phyloP scores from a whole-genome alignment of 768 basidiomycete genomes.

The Rhizopogon sp. region DNA sequence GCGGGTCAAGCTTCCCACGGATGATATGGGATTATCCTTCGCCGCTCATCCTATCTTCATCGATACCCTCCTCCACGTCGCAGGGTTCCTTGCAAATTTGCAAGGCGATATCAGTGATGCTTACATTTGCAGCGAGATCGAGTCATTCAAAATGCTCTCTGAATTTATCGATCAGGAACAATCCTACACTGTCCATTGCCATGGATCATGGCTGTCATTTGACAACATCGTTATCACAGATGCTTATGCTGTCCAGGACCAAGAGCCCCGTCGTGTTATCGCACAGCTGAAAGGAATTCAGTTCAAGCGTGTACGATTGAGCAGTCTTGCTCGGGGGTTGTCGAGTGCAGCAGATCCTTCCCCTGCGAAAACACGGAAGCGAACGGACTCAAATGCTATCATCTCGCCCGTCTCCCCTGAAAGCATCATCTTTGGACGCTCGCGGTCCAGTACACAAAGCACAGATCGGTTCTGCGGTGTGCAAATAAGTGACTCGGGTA shows the following conservation, averaged over 20 bases:
- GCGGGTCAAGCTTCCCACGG: conserved; percentile 35
- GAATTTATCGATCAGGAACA: conserved; percentile 34
- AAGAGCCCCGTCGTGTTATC: conserved; percentile 37
- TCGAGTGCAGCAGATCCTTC: conserved; percentile 24
- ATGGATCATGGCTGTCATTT: conserved; percentile 36
- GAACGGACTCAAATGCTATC: conserved; percentile 25
- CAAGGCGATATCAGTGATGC: conserved; percentile 45
- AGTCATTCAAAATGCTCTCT: conserved; percentile 42
- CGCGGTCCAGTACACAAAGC: conserved; percentile 21
- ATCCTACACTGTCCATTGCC: conserved; percentile 50
- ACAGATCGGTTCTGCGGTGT: conserved; percentile 5
- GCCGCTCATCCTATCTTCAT: conserved; percentile 53
- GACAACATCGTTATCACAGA: conserved; percentile 46
- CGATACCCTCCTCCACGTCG: conserved; percentile 63
- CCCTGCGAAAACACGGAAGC: conserved; percentile 7
- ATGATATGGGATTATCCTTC: conserved; percentile 28
- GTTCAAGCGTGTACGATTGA: conserved; percentile 53
- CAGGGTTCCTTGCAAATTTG: conserved; percentile 67
- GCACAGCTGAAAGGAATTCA: conserved; percentile 52
- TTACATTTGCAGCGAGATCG: conserved; percentile 59
- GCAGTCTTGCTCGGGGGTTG: conserved; percentile 44
- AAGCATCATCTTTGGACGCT: conserved; percentile 24
- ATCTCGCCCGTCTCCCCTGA: conserved; percentile 18
- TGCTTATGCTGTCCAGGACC: conserved; percentile 41
- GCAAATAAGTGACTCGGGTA: conserved; percentile 3